Evolutionary conservation across 495 filamentous ascomycete genomes (phyloP).

Genomic region (Talaromyces wortmannii): DNA sequence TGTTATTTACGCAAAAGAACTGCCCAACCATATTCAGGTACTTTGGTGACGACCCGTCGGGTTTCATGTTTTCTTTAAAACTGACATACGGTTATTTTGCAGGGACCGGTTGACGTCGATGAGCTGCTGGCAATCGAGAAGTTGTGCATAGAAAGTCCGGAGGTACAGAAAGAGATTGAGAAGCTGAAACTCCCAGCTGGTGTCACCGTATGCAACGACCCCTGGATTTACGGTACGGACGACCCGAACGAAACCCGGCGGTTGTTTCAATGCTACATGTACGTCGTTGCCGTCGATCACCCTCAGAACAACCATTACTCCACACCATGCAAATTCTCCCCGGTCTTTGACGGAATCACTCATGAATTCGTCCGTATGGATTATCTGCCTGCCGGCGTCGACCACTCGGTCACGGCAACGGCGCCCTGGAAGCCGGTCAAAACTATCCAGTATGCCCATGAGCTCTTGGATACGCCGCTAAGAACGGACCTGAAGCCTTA

Average conservation of each 20-base stretch:
- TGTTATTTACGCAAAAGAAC: conserved; percentile 27
- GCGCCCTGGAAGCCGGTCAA: conserved; percentile 45
- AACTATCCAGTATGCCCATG: conserved; percentile 42
- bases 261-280: conserved; percentile 39
- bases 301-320: conserved; percentile 66
- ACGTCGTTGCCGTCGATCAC: conserved; percentile 29
- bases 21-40: conserved; percentile 34
- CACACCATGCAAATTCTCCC: conserved; percentile 69
- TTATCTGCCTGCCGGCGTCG: conserved; percentile 32
- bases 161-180: conserved; percentile 35
- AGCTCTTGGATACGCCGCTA: conserved; percentile 39
- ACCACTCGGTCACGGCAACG: conserved; percentile 21
- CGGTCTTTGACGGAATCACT: conserved; percentile 61
- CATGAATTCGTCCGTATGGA: conserved; percentile 55
- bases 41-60: not conserved
- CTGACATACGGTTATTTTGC: not conserved
- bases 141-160: conserved; percentile 28
- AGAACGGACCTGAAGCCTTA: conserved; percentile 63
- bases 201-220: conserved; percentile 33
- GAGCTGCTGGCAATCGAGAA: conserved; percentile 36
- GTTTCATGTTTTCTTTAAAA: not conserved
- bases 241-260: conserved; percentile 28
- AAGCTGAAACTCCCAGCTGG: conserved; percentile 33
- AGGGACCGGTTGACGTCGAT: conserved; percentile 33
- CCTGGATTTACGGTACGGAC: conserved; percentile 40